Percentiles rank a stretch among this genome's conserved stretches.
phyloP scores from a whole-genome alignment of 2,329 filamentous ascomycete species.

The Curvularia sp. region DNA sequence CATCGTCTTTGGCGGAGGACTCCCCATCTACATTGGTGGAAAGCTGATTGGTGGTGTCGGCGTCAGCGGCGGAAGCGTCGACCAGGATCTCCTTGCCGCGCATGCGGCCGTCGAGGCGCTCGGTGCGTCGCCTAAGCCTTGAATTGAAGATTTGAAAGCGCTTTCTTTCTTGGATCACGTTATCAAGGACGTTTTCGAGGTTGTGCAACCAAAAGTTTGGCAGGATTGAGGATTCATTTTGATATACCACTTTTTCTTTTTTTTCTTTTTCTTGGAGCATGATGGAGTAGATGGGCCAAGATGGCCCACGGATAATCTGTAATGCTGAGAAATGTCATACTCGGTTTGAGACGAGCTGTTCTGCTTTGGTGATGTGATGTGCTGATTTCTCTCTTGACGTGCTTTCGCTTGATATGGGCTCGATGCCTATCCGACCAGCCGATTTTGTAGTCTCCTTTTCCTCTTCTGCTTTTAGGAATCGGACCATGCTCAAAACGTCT shows the following conservation, averaged over 20 bases:
- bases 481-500: conserved; percentile 12
- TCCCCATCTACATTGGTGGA: conserved; percentile 38
- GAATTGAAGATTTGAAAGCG: not conserved
- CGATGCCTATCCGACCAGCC: conserved; percentile 14
- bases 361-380: conserved; percentile 2
- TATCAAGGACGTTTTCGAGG: not conserved
- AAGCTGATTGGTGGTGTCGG: conserved; percentile 40
- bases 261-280: not conserved
- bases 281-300: not conserved
- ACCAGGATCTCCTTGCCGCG: conserved; percentile 38
- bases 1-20: conserved; percentile 39
- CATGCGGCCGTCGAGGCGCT: conserved; percentile 26
- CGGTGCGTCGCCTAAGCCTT: conserved; percentile 23
- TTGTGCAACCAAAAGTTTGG: not conserved
- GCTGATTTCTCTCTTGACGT: conserved; percentile 10
- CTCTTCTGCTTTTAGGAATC: conserved; percentile 8
- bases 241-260: not conserved
- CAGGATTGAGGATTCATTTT: not conserved
- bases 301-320: not conserved
- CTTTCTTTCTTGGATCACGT: not conserved
- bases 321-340: not conserved
- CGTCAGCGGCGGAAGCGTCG: conserved; percentile 39
- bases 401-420: conserved; percentile 9
- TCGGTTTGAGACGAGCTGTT: not conserved
- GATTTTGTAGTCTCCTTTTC: conserved; percentile 15